Base-by-base conservation (phyloP, 163 green algal genomes). In the Chlamydomonas reinhardtii region DNA sequence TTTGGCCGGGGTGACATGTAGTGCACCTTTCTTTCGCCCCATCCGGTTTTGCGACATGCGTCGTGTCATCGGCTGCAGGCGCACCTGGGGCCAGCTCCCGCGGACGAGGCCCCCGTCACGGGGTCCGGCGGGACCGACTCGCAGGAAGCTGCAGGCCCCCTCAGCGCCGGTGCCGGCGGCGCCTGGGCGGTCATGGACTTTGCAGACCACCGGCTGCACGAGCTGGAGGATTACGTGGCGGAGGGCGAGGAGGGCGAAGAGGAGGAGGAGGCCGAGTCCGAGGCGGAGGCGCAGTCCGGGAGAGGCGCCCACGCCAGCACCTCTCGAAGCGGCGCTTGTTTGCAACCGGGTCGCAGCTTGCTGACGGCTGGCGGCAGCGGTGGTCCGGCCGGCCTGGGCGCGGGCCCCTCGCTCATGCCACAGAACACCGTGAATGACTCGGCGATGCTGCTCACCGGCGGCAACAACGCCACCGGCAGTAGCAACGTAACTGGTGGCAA, bases 171-270 rank as follows among this genome's bases (percentile, higher is more conserved):
- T 11, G 43, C 8, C 48, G 72, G 39, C 48, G 19, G 19, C 11
- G 39, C 34, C 20, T 84, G 76, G 76, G 61, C 76, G 8, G 76
- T 84, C 6, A 84, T 84, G 29, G 73, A 84, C 64, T 84, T 84
- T 29, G 14, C 48, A 0, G 75, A 84, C 43, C 64, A 2, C 6
- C 64, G 74, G n/a, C 31, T 84, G 65, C 76, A 84, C 65, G 24
- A 66, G 65, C 39, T 84, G 76, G 76, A 84, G 76, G 76, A 84
- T 14, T 14, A 56, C 14, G 48, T 56, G 48, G 48, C 17, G 48
- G 48, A 56, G 48, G 48, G 48, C 48, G 48, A 56, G 39, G 39
- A 48, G 39, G 39, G 39, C 48, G 48, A 56, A 14, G 48, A 56
- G 48, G 48, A 56, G 48, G 48, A 17, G 48, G 48, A 56, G 48